Evolutionary conservation across 768 basidiomycete genomes (phyloP).

Genomic region (Pleurotus tuoliensis): DNA sequence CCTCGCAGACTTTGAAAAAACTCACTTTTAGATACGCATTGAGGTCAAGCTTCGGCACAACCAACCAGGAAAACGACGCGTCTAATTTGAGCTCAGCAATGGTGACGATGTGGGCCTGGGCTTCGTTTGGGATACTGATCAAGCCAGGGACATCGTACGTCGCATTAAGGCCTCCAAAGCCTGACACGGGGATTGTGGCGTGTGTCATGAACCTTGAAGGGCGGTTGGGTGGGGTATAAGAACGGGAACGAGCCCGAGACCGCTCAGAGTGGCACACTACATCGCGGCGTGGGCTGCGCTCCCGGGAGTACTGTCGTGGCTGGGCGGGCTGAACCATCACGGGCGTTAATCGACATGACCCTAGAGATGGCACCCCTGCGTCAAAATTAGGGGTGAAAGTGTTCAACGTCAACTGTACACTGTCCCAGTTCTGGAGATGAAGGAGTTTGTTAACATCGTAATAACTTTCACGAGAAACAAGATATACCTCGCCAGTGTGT

Average conservation of each 20-base stretch:
- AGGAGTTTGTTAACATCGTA: no score
- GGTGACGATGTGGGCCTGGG: conserved; percentile 33
- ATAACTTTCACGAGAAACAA: neutral
- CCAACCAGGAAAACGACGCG: conserved; percentile 3
- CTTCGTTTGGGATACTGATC: conserved; percentile 36
- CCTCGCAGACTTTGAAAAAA: neutral
- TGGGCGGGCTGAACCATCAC: neutral
- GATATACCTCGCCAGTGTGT: conserved; percentile 36
- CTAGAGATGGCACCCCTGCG: conserved; percentile 11
- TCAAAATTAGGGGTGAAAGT: conserved; percentile 19
- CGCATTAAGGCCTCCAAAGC: conserved; percentile 24
- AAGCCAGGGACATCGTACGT: conserved; percentile 42
- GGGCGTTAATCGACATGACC: neutral
- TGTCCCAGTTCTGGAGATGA: conserved; percentile 14
- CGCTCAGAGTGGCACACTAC: neutral
- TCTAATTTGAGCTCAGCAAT: neutral
- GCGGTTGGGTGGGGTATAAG: no score
- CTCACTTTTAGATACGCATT: conserved; percentile 18
- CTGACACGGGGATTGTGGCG: no score
- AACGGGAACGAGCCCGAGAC: neutral
- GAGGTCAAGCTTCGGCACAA: neutral
- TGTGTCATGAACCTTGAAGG: neutral
- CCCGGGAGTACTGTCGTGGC: neutral
- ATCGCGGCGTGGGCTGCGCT: no score
- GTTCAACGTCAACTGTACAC: conserved; percentile 16